Evolutionary conservation across 805 yeast species (phyloP), one percentile per base, ranked within the genome.

Genomic region (Saturnispora besseyi): DNA sequence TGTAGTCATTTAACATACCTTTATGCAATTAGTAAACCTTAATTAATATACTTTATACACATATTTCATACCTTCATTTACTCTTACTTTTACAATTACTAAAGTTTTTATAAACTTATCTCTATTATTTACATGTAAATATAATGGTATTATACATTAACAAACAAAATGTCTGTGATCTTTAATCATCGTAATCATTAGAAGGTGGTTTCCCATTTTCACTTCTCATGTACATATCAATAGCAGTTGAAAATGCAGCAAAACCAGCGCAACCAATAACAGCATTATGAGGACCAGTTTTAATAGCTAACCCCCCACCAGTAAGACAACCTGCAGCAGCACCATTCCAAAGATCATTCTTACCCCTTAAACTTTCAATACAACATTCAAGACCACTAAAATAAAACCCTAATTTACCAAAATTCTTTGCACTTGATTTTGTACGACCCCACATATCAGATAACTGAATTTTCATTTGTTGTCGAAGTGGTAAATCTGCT

Each of bases 231-330:
- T 90, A 90, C 56, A 85, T 64, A 63, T 90, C 96, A 52, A 90
- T 79, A 6, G 95, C 96, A 4, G 88, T 82, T 50, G 95, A 84
- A 65, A 93, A 93, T 7, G 93, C 96, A 2, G 98, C 97, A 71
- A 93, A 93, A 8, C 97, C 99, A 28, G 95, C 96, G 73, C 98
- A 93, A 1, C 99, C 99, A 51, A 90, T 64, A 26, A 81, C 59
- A 0, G 96, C 93, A 29, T 96, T 95, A 59, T 83, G 89, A 1
- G 99, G 99, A 1, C 99, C 99, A 44, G 93, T 80, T 62, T 85
- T 87, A 57, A 86, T 76, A 2, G 97, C 95, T 47, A 93, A 75
- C 0, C 96, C 97, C 32, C 96, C 99, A 41, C 99, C 99, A 1
- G 99, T 93, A 34, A 91, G 72, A 68, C 97, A 93, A 2, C 99